Evolutionary conservation across 306 rosid species (phyloP), one percentile per base, ranked within the genome.

Genomic region (Acmispon strigosus): DNA sequence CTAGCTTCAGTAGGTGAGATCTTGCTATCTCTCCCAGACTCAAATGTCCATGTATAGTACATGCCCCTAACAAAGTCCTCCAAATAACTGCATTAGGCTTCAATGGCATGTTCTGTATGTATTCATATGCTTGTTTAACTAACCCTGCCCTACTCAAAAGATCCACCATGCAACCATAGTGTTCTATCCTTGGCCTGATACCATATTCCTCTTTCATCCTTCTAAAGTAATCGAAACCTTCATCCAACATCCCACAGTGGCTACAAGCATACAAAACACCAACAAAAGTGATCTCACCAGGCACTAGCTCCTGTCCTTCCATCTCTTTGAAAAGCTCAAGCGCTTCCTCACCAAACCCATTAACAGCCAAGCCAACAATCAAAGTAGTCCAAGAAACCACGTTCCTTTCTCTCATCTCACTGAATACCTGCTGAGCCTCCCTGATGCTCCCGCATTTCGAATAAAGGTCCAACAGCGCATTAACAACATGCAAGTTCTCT

Each of bases 221-320:
- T 68, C 83, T 54, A 43, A 85, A 82, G 75, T 74, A 82, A 54
- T 74, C 15, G 45, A 85, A 85, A 57, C 89, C 89, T 45, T 80
- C 85, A 50, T 85, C 86, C 76, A 85, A 62, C 89, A 85, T 76
- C 49, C 86, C 83, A 65, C 89, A 85, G 45, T 85, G 89, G 47
- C 89, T 85, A 48, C 89, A 85, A 80, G 89, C 89, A 82, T 85
- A 85, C 51, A 85, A 27, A 8, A 76, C 89, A 62, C 89, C 89
- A 60, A 85, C 85, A 82, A 85, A 85, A 44, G 86, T 82, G 37
- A 82, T 80, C 79, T 74, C 89, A 74, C 75, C 58, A 39, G 89
- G 89, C 66, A 54, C 53, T 3, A 82, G 16, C 18, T 53, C 14
- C 67, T 70, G 79, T 41, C 61, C 63, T 60, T 85, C 86, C 85